These are phyloP conservation scores for Ascochyta clinopodiicola DNA, from an alignment of 2,329 filamentous ascomycete species.

Conservation along the genomic window DNA sequence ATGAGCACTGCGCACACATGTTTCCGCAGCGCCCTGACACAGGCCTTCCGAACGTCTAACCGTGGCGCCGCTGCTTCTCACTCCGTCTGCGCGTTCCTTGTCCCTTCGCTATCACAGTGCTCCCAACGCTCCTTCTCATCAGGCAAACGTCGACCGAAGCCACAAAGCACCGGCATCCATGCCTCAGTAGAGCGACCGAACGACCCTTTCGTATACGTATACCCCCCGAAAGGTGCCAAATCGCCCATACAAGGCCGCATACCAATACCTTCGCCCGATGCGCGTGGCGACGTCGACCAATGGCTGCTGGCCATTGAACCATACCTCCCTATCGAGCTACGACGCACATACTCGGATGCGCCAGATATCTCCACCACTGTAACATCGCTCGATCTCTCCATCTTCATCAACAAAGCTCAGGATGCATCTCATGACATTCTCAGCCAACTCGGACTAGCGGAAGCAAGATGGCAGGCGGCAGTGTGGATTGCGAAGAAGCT, in stretches of 20 bases:
- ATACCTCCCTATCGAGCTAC: slow-evolving; percentile 46
- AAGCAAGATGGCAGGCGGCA: slow-evolving; percentile 52
- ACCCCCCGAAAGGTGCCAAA: slow-evolving; percentile 18
- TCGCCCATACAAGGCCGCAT: slow-evolving; percentile 23
- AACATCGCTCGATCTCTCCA: slow-evolving; percentile 37
- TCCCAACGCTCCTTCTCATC: slow-evolving; percentile 38
- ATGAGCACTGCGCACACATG: slow-evolving; percentile 49
- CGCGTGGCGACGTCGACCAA: slow-evolving; percentile 35
- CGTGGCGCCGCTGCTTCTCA: slow-evolving; percentile 27
- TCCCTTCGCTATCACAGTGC: slow-evolving; percentile 36
- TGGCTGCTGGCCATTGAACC: slow-evolving; percentile 48
- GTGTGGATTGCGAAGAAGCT: slow-evolving; percentile 56
- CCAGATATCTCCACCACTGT: slow-evolving; percentile 23
- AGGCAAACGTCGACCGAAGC: slow-evolving; percentile 22
- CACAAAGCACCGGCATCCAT: slow-evolving; percentile 5
- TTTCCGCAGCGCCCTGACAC: slow-evolving; percentile 45
- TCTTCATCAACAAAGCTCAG: slow-evolving; percentile 36
- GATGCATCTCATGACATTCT: slow-evolving; percentile 49
- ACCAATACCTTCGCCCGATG: slow-evolving; percentile 19
- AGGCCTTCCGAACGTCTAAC: slow-evolving; percentile 42
- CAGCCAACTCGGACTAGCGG: slow-evolving; percentile 47
- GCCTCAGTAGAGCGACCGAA: background rate
- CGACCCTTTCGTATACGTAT: background rate
- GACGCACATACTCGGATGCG: slow-evolving; percentile 14
- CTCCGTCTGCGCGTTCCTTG: slow-evolving; percentile 44